These are phyloP conservation scores for Seiridium cupressi DNA, from an alignment of 2,329 filamentous ascomycete species.

Conservation along the genomic window DNA sequence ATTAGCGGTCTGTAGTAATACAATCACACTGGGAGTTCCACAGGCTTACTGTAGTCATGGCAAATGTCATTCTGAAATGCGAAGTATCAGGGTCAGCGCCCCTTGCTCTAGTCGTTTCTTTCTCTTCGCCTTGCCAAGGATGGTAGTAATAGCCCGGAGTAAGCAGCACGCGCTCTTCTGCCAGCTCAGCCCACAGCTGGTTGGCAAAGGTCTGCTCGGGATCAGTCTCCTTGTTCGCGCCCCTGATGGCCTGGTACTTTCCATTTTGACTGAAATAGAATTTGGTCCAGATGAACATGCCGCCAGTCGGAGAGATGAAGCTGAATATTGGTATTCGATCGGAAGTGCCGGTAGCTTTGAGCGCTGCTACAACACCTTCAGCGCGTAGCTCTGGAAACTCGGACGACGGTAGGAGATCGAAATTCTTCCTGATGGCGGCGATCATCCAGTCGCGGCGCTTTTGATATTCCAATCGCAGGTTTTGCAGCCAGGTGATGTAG, in stretches of 20 bases:
- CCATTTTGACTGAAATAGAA: constrained; percentile 21
- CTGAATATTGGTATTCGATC: constrained; percentile 22
- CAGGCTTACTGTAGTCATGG: constrained; percentile 21
- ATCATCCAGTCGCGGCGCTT: constrained; percentile 63
- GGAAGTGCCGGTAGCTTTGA: not conserved
- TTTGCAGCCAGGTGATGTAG: constrained; percentile 73
- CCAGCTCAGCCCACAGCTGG: constrained; percentile 14
- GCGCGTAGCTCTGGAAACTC: constrained; percentile 12
- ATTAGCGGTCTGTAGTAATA: constrained; percentile 1
- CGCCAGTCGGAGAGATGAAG: constrained; percentile 25
- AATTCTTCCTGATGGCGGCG: constrained; percentile 41
- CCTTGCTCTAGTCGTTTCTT: constrained; percentile 19
- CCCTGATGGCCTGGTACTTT: constrained; percentile 20
- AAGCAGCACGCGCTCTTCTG: constrained; percentile 19
- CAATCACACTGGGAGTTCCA: too few relatives aligned
- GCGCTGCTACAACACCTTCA: constrained; percentile 19
- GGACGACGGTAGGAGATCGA: constrained; percentile 16
- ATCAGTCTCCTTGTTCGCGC: constrained; percentile 8
- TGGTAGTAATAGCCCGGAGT: constrained; percentile 30
- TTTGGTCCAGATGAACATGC: constrained; percentile 31
- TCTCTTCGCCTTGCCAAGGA: constrained; percentile 26
- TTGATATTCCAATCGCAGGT: constrained; percentile 68
- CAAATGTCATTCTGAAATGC: constrained; percentile 26
- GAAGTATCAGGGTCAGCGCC: constrained; percentile 19
- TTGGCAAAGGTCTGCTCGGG: constrained; percentile 21